Evolutionary conservation across 352 stramenopile species (phyloP), one percentile per base, ranked within the genome.

Genomic region (Pythium grandisporangium): DNA sequence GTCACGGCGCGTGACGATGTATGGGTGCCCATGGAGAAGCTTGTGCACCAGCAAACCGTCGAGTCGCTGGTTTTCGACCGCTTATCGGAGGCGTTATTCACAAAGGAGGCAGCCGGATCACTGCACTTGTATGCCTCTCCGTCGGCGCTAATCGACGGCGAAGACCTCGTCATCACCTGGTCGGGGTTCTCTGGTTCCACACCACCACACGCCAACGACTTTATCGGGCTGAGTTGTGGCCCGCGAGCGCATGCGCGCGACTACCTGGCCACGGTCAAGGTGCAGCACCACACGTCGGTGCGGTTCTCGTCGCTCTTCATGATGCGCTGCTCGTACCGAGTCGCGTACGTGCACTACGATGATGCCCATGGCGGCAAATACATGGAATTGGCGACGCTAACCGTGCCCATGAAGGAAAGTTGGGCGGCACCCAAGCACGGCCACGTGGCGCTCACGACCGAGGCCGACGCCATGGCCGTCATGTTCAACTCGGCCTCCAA

Each of bases 151-250:
- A 57, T 53, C 13, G 64, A 86, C 36, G 78, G 75, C 4, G 68
- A 79, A 42, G 78, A 92, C 41, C 58, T 92, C 27, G 71, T 92
- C 21, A 57, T 92, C 21, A 69, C 57, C 19, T 92, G 75, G 75
- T 55, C 44, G 11, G 64, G 66, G 24, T 61, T 85, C 16, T 42
- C 55, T 22, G 30, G 52, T 30, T n/a, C n/a, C n/a, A n/a, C n/a
- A n/a, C n/a, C n/a, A n/a, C 61, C 70, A 14, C 65, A 85, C 46
- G 45, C 52, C 7, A 66, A 64, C 36, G 78, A 92, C 52, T 82
- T 83, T 47, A 21, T 92, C 23, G 70, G 53, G 13, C 53, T 92
- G 45, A 85, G 65, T 43, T 92, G 78, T 42, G 78, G 78, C 4
- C 62, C 68, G 5, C 81, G 66, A 21, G 34, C 42, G 8, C 54